Percentiles rank a stretch among this genome's conserved stretches.
phyloP scores from a whole-genome alignment of 2,329 filamentous ascomycete genomes.

The Orbilia brochopaga region DNA sequence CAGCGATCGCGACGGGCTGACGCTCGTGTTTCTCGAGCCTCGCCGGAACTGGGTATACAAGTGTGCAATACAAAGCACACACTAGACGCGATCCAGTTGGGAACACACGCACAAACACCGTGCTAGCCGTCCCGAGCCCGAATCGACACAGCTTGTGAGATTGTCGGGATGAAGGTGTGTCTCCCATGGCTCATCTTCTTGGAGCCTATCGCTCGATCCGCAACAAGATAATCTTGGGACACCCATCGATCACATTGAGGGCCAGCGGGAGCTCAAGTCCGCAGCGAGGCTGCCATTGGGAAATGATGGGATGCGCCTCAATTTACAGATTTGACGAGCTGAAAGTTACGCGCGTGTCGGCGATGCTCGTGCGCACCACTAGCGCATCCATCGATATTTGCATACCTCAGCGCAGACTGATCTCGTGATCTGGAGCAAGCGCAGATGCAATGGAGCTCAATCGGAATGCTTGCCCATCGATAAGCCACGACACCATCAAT shows the following conservation, averaged over 20 bases:
- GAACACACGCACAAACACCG: neutral
- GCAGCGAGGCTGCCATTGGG: constrained; percentile 21
- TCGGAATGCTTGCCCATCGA: constrained; percentile 10
- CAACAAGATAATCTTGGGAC: constrained; percentile 11
- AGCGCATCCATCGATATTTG: neutral
- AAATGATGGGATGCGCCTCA: constrained; percentile 22
- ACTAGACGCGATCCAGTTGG: constrained; percentile 4
- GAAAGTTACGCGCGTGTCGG: neutral
- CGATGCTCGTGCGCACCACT: neutral
- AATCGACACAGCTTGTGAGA: too few species aligned
- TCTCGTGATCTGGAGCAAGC: neutral
- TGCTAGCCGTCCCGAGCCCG: neutral
- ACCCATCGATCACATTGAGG: neutral
- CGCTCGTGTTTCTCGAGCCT: constrained; percentile 28
- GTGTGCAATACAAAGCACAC: constrained; percentile 2
- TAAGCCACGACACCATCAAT: constrained; percentile 34
- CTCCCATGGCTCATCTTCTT: constrained; percentile 8
- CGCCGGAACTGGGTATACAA: constrained; percentile 39
- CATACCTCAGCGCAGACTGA: neutral
- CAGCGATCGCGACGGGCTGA: constrained; percentile 10
- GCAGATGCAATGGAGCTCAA: neutral
- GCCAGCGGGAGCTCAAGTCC: constrained; percentile 1
- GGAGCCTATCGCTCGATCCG: constrained; percentile 48
- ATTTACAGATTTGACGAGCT: neutral
- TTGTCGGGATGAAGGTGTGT: neutral